Evolutionary conservation across 1,284 basidiomycete genomes (phyloP), one percentile per base, ranked within the genome.

Genomic region (Tilletia indica): DNA sequence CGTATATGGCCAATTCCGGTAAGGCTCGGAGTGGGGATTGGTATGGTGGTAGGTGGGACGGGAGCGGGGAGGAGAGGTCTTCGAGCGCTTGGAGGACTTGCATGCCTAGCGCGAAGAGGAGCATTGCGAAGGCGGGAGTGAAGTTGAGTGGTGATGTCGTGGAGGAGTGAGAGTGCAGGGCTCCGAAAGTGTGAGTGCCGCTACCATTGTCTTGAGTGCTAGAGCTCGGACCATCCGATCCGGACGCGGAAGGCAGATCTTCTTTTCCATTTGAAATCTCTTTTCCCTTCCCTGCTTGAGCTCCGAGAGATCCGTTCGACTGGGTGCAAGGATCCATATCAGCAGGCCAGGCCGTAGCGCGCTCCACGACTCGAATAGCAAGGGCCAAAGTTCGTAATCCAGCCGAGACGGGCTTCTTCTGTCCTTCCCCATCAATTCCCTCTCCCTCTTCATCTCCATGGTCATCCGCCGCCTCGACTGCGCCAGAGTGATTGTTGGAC

Each of bases 91-190:
- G 19, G 51, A 54, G 51, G 51, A 54, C 21, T 25, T 54, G 51
- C 19, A 25, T 25, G 51, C 51, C 16, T 6, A 54, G 51, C 51
- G 51, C 51, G 51, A 54, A 54, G 51, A 54, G 51, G 51, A 54
- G 51, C 51, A 54, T 54, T 25, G 51, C 51, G 51, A 54, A 54
- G 51, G 51, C 51, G 51, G 51, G 51, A 8, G 51, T 54, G 51
- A 8, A 54, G 19, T 3, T 19, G 25, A 31, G 0, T 31, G 25
- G 25, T 31, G 25, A 31, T 54, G 51, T 9, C 0, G 11, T 54
- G 19, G 51, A 54, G 51, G 51, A n/a, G 51, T 31, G 25, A 31
- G 25, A 31, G 25, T 31, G 25, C 25, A 31, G 25, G 25, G 25
- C 25, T 31, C 25, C 25, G 25, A 31, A 31, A 31, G 25, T 31